These are phyloP conservation scores for Epichloe bromicola DNA, from an alignment of 2,329 filamentous ascomycete genomes.

Conservation along the genomic window DNA sequence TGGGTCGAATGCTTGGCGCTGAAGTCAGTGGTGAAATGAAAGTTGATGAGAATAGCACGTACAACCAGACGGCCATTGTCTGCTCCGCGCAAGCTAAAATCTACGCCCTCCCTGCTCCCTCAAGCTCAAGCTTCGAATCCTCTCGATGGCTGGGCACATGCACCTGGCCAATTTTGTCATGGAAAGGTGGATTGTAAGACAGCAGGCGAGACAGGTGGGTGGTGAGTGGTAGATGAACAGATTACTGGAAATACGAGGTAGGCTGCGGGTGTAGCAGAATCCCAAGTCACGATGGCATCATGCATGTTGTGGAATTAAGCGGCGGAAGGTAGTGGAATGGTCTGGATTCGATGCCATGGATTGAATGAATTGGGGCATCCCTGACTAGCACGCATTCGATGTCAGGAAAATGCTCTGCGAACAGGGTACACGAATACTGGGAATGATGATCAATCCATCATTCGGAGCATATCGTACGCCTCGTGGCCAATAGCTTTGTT, in stretches of 20 bases:
- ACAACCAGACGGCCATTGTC: too few species aligned
- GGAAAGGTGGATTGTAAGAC: too few species aligned
- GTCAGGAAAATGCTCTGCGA: neutral
- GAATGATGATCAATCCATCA: conserved; percentile 32
- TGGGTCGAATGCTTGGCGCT: too few species aligned
- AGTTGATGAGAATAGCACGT: too few species aligned
- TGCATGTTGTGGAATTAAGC: neutral
- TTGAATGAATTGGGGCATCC: conserved; percentile 2
- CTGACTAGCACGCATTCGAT: neutral
- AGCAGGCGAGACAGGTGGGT: too few species aligned
- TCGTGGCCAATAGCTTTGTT: conserved; percentile 18
- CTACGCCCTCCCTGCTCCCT: too few species aligned
- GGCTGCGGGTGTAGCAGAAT: neutral
- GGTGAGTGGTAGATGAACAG: too few species aligned
- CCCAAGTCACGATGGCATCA: conserved; percentile 1
- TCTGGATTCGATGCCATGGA: neutral
- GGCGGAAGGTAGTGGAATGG: neutral
- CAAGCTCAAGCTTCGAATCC: neutral
- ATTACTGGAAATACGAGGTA: neutral
- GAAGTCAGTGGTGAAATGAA: too few species aligned
- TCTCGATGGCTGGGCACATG: neutral
- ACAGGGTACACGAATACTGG: neutral
- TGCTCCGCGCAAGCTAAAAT: too few species aligned
- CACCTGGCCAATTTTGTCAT: too few species aligned
- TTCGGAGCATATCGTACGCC: conserved; percentile 41